A percentile compares a stretch with the other conserved stretches of the same genome.
These are phyloP conservation scores for Gremmenia infestans DNA, from an alignment of 2,329 filamentous ascomycete genomes.

Conservation along the genomic window DNA sequence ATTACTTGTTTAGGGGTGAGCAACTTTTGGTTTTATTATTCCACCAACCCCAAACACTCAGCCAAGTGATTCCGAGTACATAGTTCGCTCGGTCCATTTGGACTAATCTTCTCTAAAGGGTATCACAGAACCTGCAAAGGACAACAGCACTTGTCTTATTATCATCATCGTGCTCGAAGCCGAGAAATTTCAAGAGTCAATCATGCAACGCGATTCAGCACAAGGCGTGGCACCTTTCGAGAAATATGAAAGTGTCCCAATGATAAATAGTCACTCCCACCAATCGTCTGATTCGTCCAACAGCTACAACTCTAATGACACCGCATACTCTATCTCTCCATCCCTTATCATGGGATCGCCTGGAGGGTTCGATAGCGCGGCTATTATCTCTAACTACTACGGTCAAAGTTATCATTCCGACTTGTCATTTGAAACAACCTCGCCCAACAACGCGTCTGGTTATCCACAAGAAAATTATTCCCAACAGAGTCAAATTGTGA, in stretches of 20 bases:
- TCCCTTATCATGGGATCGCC: neutral
- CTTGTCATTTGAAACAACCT: neutral
- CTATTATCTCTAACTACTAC: neutral
- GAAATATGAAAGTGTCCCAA: neutral
- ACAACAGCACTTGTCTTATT: neutral
- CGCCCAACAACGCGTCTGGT: neutral
- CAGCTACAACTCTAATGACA: neutral
- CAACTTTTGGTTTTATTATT: neutral
- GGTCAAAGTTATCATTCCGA: neutral
- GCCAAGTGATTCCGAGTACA: neutral
- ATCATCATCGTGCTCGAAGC: neutral
- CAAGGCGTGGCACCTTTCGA: neutral
- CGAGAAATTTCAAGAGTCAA: neutral
- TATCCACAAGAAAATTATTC: neutral
- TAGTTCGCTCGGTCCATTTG: neutral
- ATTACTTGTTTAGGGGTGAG: no score
- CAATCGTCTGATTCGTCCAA: neutral
- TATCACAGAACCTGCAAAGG: constrained; percentile 11
- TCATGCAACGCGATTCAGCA: neutral
- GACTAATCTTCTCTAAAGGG: constrained; percentile 8
- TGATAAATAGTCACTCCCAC: neutral
- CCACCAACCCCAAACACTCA: neutral
- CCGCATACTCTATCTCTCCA: neutral
- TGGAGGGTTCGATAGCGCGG: neutral
- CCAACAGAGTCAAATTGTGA: neutral